Evolutionary conservation across 345 rosid genomes (phyloP), one percentile per base, ranked within the genome.

Genomic region (Salix caprea): DNA sequence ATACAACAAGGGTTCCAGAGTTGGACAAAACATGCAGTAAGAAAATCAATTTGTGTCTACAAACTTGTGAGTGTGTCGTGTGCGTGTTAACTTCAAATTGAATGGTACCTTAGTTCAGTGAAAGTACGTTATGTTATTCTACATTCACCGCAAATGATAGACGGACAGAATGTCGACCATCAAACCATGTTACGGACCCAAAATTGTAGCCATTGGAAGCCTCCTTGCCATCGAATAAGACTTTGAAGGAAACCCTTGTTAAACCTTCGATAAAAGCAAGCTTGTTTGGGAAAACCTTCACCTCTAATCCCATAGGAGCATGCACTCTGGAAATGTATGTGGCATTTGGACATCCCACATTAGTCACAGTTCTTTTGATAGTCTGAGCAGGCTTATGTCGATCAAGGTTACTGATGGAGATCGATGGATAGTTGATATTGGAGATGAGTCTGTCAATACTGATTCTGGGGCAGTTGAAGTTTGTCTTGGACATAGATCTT

Each of bases 351-450:
- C 73, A 72, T 72, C 94, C 94, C 1, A 90, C 89, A 19, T 93
- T 93, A 0, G 91, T 93, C 16, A 80, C 92, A 0, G 80, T 83
- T 82, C 96, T 89, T 72, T 52, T 77, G 36, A 91, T 64, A 2
- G 32, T 82, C 32, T 37, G 71, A 66, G 75, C 58, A 21, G 74
- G 74, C 56, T 76, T 64, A 32, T 50, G 77, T 50, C 84, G 72
- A 26, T 65, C 79, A 34, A 93, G 90, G 50, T 73, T 88, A 65
- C 83, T 67, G 21, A 91, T 86, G 74, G 97, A 93, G 74, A 93
- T 87, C 23, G 97, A 93, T 62, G 96, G 93, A 75, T 93, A 91
- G 69, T 93, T 93, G 40, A 93, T 40, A 70, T 60, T 81, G 19
- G 96, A 90, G 58, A 93, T 86, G 76, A 90, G 89, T 9, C 76